phyloP scores from a whole-genome alignment of 1,139 yeast species.

The Nadsonia commutata region DNA sequence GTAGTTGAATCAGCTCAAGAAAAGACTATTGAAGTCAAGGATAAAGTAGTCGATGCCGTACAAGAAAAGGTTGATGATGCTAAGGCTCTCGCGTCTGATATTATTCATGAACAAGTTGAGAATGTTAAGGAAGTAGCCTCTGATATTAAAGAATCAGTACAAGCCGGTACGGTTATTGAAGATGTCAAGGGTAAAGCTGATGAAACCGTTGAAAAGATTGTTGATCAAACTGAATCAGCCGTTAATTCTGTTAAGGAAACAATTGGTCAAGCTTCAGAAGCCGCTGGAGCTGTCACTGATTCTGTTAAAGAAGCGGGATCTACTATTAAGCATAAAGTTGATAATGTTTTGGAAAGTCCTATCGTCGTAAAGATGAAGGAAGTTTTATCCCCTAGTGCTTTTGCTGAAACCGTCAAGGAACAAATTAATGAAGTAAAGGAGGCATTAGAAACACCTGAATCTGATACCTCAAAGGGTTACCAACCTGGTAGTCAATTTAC shows the following conservation, averaged over 20 bases:
- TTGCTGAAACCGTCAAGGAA: background rate
- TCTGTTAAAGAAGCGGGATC: slow-evolving; percentile 4
- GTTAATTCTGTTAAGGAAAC: slow-evolving; percentile 5
- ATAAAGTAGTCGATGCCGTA: slow-evolving; percentile 1
- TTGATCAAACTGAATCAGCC: slow-evolving; percentile 5
- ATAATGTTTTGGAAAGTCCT: background rate
- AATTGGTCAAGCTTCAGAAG: background rate
- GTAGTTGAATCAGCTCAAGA: slow-evolving; percentile 1
- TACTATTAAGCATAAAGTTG: background rate
- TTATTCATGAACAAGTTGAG: slow-evolving; percentile 12
- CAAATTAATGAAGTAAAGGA: background rate
- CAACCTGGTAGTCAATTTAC: background rate
- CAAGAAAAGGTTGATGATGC: slow-evolving; percentile 4
- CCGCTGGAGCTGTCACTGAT: background rate
- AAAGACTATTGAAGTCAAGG: background rate
- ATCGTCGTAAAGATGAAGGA: background rate
- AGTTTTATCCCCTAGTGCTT: background rate
- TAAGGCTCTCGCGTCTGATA: slow-evolving; percentile 1
- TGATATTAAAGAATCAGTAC: slow-evolving; percentile 1
- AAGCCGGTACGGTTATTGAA: background rate
- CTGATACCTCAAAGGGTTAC: background rate
- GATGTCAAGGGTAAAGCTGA: slow-evolving; percentile 2
- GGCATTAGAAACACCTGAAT: background rate
- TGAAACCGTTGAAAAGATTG: slow-evolving; percentile 1
- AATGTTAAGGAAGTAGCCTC: slow-evolving; percentile 6